phyloP scores from a whole-genome alignment of 2,329 filamentous ascomycete genomes.

The Neocucurbitaria cava region DNA sequence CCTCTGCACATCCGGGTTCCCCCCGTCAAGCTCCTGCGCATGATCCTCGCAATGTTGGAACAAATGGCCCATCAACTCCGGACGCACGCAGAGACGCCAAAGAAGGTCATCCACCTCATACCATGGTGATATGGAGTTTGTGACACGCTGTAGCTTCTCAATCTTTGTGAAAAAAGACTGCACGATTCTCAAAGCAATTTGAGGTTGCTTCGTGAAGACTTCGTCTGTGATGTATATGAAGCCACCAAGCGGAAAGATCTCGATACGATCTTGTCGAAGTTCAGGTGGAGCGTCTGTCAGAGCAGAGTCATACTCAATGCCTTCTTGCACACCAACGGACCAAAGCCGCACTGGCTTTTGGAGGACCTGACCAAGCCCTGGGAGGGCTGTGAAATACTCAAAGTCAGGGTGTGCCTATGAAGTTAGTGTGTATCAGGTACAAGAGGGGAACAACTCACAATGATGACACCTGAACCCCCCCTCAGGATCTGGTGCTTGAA shows the following conservation, averaged over 20 bases:
- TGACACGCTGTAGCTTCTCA: constrained; percentile 21
- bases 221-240: constrained; percentile 55
- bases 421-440: constrained; percentile 9
- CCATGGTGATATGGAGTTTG: constrained; percentile 18
- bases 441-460: constrained; percentile 22
- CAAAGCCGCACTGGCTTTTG: constrained; percentile 39
- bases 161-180: constrained; percentile 43
- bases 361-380: constrained; percentile 42
- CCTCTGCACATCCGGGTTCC: constrained; percentile 24
- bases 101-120: constrained; percentile 31
- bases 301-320: constrained; percentile 20
- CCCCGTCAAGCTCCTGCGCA: constrained; percentile 19
- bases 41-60: constrained; percentile 28
- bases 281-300: constrained; percentile 18
- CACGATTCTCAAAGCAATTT: constrained; percentile 46
- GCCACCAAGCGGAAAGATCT: constrained; percentile 49
- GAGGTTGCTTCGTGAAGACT: constrained; percentile 49
- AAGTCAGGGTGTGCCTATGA: constrained; percentile 41
- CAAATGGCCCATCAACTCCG: constrained; percentile 39
- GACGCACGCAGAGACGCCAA: constrained; percentile 43
- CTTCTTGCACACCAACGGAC: constrained; percentile 40
- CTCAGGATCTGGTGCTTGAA: constrained; percentile 28
- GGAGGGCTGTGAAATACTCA: constrained; percentile 37
- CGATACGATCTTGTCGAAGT: constrained; percentile 31
- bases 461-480: constrained; percentile 35